These are phyloP conservation scores for Smallanthus sonchifolius DNA, from an alignment of 129 eudicot species.

Conservation along the genomic window DNA sequence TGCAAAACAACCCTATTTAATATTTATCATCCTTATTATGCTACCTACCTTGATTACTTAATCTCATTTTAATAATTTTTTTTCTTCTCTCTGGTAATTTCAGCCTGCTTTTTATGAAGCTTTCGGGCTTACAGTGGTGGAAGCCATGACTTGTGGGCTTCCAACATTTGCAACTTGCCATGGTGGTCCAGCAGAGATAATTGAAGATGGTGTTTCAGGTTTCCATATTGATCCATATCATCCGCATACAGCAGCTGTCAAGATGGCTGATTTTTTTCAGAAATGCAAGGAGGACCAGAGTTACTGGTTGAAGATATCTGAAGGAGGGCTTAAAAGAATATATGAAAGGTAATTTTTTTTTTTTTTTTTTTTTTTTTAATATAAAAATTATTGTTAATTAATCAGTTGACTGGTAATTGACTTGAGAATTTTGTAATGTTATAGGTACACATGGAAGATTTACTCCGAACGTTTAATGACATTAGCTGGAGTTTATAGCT, in stretches of 20 bases:
- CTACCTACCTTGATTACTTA: background rate
- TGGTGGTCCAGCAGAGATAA: constrained; percentile 96
- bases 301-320: constrained; percentile 72
- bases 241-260: constrained; percentile 62
- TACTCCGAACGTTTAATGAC: constrained; percentile 92
- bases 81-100: constrained; percentile 16
- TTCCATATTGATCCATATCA: constrained; percentile 97
- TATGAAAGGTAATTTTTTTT: constrained; percentile 71
- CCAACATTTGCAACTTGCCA: constrained; percentile 95
- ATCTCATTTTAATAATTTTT: background rate
- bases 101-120: constrained; percentile 99
- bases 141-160: constrained; percentile 95
- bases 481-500: constrained; percentile 90
- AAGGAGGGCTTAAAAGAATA: constrained; percentile 68
- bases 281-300: constrained; percentile 58
- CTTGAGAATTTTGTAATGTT: constrained; percentile 11
- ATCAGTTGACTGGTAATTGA: constrained; percentile 3
- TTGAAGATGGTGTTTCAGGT: constrained; percentile 85
- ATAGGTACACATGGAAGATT: constrained; percentile 96
- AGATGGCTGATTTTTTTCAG: constrained; percentile 61
- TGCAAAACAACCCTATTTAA: background rate
- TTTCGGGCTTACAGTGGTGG: constrained; percentile 96
- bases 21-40: background rate
- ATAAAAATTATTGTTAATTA: background rate
- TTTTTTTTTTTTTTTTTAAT: too few relatives aligned